Evolutionary conservation across 441 rosid species (phyloP), one percentile per base, ranked within the genome.

Genomic region (Erysimum cheiri): DNA sequence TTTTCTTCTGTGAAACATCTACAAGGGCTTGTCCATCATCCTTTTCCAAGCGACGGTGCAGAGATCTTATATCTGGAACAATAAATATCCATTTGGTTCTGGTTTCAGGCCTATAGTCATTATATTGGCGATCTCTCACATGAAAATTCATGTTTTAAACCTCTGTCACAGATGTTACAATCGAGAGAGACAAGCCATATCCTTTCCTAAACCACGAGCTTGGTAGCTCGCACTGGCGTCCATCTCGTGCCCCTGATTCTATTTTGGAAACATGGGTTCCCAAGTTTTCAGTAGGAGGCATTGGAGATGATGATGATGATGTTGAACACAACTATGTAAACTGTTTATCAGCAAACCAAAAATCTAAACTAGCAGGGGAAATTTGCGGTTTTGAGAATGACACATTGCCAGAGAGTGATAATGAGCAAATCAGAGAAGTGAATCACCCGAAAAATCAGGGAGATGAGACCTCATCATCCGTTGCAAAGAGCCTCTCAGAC

Each of bases 401-500:
- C 52, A 57, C 54, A 10, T 44, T 65, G 46, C 76, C 74, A 15
- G 71, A 60, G 64, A 70, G 58, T 53, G 54, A 64, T 17, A 57
- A 57, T 29, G 59, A 49, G 50, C 60, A 65, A 64, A 61, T 46
- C 71, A 64, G 67, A 67, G 82, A 77, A 72, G 76, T 62, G 3
- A 67, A 72, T 47, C 74, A 62, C 33, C 69, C 59, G 39, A 64
- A 68, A 69, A 22, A 41, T 47, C 76, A 72, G 60, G 74, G 66
- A 17, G 85, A 69, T 64, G 82, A 79, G 76, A 75, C 80, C 5
- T 72, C 80, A 36, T 81, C 83, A 29, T 66, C 84, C 32, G 54
- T 69, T 47, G 79, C 65, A 41, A 78, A 81, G 79, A 81, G 76
- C 67, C 77, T 75, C 78, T 77, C 73, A 48, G 69, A 73, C 63